Evolutionary conservation across 352 stramenopile genomes (phyloP), one percentile per base, ranked within the genome.

Genomic region (Elongisporangium prolatum): DNA sequence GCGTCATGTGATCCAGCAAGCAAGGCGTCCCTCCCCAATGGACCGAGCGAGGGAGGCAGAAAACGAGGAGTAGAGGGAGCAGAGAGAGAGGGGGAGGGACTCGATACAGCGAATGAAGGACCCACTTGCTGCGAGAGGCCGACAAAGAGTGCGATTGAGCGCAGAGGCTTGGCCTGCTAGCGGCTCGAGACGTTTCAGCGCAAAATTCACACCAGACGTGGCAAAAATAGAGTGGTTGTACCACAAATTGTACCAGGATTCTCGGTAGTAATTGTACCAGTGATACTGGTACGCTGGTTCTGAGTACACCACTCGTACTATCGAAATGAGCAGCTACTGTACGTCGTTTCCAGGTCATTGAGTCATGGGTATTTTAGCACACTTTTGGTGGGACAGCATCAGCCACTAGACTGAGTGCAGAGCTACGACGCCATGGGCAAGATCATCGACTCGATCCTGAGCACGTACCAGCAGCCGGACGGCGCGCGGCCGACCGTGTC

Each of bases 391-490:
- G 28, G 28, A 13, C 28, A 40, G 28, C 28, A 40, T 40, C 28
- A 40, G 28, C 28, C 28, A 40, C 2, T 40, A 40, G 28, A 40
- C 28, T 9, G 28, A 40, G 5, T 13, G 28, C 9, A 9, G 5
- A 40, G 28, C 28, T 40, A 40, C 28, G 28, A 10, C 4, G 22
- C 11, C 17, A 92, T 92, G 82, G 82, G 83, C 60, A 92, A 89
- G 64, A 90, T 92, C 73, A 87, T 89, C 68, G 80, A 92, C 68
- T 86, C 80, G 49, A 75, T 92, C 61, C 71, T 74, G 47, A 67
- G 72, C 56, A 68, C 74, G 37, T 87, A 89, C 61, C 62, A 75
- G 48, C 55, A 73, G 50, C 58, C 60, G 16, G 72, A 81, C 53
- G 63, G 68, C 24, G 60, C 54, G 28, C 73, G 74, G 2, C 84